phyloP scores from a whole-genome alignment of 2,329 filamentous ascomycete genomes.

The Aureobasidium mangrovei region DNA sequence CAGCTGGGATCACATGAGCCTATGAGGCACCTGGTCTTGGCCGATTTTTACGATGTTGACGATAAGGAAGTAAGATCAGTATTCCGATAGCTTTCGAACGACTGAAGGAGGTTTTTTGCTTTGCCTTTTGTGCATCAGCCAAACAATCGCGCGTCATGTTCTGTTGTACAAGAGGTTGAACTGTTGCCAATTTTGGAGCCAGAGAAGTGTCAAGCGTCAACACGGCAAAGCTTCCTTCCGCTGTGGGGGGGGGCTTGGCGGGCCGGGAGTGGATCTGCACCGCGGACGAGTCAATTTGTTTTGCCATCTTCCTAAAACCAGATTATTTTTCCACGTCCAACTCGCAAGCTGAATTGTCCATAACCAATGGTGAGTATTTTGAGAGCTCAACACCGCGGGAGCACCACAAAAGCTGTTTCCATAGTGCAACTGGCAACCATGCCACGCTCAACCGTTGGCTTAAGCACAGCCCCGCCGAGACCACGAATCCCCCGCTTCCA shows the following conservation, averaged over 20 bases:
- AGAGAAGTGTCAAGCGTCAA: neutral
- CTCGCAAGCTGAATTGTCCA: neutral
- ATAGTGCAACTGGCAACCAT: conserved; percentile 3
- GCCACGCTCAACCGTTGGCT: neutral
- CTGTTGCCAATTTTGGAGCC: neutral
- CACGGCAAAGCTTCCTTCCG: neutral
- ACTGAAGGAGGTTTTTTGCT: neutral
- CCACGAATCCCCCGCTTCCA: conserved; percentile 5
- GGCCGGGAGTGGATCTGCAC: neutral
- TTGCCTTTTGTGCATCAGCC: neutral
- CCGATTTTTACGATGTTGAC: neutral
- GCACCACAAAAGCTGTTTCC: neutral
- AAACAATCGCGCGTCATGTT: conserved; percentile 2
- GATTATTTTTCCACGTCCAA: neutral
- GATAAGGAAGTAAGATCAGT: neutral
- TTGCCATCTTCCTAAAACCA: neutral
- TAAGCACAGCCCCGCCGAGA: conserved; percentile 11
- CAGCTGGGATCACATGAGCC: neutral
- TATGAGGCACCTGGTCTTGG: no score
- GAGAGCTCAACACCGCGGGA: no score
- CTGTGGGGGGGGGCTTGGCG: neutral
- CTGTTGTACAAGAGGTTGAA: no score
- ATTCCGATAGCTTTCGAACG: neutral
- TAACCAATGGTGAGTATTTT: neutral
- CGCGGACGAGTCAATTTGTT: neutral